phyloP scores from a whole-genome alignment of 1,139 yeast species.

The Lipomyces yarrowii region DNA sequence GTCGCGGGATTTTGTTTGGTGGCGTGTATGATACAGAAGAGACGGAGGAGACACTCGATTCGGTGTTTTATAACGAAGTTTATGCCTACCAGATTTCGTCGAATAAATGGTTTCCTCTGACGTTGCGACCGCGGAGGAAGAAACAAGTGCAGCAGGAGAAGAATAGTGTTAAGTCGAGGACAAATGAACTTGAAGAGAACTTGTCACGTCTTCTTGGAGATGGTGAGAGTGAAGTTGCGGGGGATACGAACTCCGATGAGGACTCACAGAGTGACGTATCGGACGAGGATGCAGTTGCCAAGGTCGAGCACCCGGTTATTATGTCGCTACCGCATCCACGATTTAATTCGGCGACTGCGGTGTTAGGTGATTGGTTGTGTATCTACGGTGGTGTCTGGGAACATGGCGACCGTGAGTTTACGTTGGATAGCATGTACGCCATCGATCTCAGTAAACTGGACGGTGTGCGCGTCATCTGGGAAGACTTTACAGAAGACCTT shows the following conservation, averaged over 20 bases:
- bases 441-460: slow-evolving; percentile 85
- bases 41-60: slow-evolving; percentile 87
- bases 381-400: slow-evolving; percentile 95
- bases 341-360: slow-evolving; percentile 84
- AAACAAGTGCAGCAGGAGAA: slow-evolving; percentile 33
- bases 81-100: slow-evolving; percentile 82
- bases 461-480: slow-evolving; percentile 90
- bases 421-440: slow-evolving; percentile 81
- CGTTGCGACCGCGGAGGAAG: slow-evolving; percentile 61
- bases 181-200: slow-evolving; percentile 71
- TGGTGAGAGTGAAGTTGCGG: slow-evolving; percentile 50
- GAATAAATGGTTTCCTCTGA: slow-evolving; percentile 84
- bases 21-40: slow-evolving; percentile 96
- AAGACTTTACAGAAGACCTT: slow-evolving; percentile 61
- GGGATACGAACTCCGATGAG: slow-evolving; percentile 51
- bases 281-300: slow-evolving; percentile 39
- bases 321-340: slow-evolving; percentile 78
- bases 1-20: slow-evolving; percentile 91
- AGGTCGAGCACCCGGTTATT: slow-evolving; percentile 21
- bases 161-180: slow-evolving; percentile 39
- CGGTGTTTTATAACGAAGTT: slow-evolving; percentile 79
- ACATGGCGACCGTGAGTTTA: slow-evolving; percentile 79
- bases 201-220: slow-evolving; percentile 73
- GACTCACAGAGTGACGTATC: slow-evolving; percentile 34
- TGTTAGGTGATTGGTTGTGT: slow-evolving; percentile 79